phyloP scores from a whole-genome alignment of 306 rosid genomes.

The Vicia sativa region DNA sequence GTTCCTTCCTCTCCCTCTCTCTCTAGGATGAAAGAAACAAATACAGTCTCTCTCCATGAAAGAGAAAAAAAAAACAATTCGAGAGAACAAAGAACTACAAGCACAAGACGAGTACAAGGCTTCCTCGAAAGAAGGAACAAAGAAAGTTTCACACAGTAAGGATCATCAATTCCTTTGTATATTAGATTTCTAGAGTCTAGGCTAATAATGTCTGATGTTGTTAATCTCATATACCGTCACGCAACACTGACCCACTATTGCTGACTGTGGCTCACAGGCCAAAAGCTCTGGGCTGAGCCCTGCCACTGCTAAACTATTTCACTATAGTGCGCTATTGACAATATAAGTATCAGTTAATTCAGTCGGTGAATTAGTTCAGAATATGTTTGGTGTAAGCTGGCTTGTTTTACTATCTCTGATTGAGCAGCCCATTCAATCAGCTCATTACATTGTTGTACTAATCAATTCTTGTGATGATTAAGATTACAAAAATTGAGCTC shows the following conservation, averaged over 20 bases:
- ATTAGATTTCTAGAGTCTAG: constrained; percentile 8
- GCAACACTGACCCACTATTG: no score
- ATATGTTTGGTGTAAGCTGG: neutral
- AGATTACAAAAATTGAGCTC: neutral
- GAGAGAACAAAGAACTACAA: constrained; percentile 21
- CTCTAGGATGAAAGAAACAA: constrained; percentile 7
- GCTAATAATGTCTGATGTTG: neutral
- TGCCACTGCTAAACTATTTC: no score
- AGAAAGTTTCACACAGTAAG: neutral
- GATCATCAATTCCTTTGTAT: neutral
- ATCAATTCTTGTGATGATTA: neutral
- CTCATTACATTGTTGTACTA: neutral
- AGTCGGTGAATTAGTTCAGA: neutral
- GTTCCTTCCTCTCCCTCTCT: neutral
- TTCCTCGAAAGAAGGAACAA: neutral
- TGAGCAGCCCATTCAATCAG: neutral
- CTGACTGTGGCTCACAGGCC: no score
- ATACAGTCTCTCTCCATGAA: neutral
- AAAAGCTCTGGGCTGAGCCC: no score
- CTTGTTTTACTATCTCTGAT: neutral
- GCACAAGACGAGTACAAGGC: neutral
- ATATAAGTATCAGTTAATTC: neutral
- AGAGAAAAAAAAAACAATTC: neutral
- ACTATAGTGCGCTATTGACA: no score
- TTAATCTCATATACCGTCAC: no score